Conservation (phyloP, 352 stramenopile genomes). For the Globisporangium orthogonon region DNA sequence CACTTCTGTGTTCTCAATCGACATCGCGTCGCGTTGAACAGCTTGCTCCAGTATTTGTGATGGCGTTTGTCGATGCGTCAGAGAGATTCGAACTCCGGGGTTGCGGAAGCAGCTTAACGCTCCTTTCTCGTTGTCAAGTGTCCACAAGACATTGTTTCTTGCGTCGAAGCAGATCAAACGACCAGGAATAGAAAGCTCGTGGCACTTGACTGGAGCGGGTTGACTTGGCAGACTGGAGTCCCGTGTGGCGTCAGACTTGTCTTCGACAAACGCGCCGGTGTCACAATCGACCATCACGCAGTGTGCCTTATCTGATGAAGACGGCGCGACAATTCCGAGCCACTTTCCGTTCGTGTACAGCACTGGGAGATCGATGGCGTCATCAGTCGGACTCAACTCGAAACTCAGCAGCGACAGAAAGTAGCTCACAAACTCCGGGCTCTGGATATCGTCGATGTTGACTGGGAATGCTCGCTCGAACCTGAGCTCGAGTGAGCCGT, state of each 20-base stretch:
- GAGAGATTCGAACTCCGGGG: conserved; percentile 29
- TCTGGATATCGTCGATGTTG: conserved; percentile 30
- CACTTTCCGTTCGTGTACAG: conserved; percentile 37
- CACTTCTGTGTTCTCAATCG: neutral
- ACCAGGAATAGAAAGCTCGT: conserved; percentile 18
- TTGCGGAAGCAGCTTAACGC: conserved; percentile 34
- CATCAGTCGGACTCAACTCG: conserved; percentile 19
- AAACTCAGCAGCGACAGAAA: conserved; percentile 29
- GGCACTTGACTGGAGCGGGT: conserved; percentile 11
- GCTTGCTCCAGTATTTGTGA: conserved; percentile 5
- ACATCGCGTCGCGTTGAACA: neutral
- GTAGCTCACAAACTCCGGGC: conserved; percentile 25
- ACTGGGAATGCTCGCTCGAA: conserved; percentile 27
- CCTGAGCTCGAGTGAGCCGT: conserved; percentile 11
- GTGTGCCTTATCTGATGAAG: conserved; percentile 20
- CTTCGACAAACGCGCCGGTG: conserved; percentile 8
- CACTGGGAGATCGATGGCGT: conserved; percentile 16
- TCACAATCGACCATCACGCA: conserved; percentile 50
- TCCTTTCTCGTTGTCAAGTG: conserved; percentile 25
- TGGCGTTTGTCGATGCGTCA: conserved; percentile 21
- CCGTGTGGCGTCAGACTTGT: neutral
- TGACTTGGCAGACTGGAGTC: neutral
- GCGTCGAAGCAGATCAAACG: conserved; percentile 41
- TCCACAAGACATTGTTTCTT: conserved; percentile 40
- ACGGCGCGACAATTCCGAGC: conserved; percentile 23